Evolutionary conservation across 768 basidiomycete genomes (phyloP).

Genomic region (Pleurotus giganteus): DNA sequence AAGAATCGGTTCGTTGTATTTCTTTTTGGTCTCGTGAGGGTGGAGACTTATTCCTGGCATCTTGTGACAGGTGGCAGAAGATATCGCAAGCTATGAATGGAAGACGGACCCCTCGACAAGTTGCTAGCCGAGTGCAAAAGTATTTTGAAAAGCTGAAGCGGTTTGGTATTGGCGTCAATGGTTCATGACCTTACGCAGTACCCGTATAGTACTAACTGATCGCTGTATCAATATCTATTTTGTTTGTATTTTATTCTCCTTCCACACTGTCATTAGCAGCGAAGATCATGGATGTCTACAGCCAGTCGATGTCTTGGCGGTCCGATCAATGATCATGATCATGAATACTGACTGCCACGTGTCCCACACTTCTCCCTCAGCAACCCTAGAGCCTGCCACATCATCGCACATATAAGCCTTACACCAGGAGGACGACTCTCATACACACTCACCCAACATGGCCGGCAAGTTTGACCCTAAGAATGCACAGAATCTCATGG

Average conservation of each 20-base stretch:
- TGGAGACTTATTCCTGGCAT: neutral
- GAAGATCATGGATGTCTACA: too few relatives aligned
- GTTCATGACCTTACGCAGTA: neutral
- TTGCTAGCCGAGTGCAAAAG: constrained; percentile 87
- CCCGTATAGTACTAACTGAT: neutral
- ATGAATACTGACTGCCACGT: neutral
- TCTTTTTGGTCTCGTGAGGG: neutral
- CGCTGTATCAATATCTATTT: too few relatives aligned
- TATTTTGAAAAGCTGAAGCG: constrained; percentile 83
- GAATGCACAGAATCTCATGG: constrained; percentile 86
- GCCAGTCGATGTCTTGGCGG: too few relatives aligned
- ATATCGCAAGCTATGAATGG: constrained; percentile 84
- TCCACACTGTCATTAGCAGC: too few relatives aligned
- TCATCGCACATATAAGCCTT: constrained; percentile 11
- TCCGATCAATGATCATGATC: constrained; percentile 4
- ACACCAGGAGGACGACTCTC: neutral
- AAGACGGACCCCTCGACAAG: constrained; percentile 73
- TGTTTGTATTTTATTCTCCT: too few relatives aligned
- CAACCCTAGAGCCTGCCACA: constrained; percentile 13
- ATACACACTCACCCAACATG: constrained; percentile 27
- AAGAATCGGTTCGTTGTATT: constrained; percentile 56
- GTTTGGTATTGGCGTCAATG: constrained; percentile 50
- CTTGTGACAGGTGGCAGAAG: constrained; percentile 61
- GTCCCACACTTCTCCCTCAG: neutral
- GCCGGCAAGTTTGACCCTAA: constrained; percentile 76